Conservation (phyloP, 139 green algal species). For the Chara braunii region DNA sequence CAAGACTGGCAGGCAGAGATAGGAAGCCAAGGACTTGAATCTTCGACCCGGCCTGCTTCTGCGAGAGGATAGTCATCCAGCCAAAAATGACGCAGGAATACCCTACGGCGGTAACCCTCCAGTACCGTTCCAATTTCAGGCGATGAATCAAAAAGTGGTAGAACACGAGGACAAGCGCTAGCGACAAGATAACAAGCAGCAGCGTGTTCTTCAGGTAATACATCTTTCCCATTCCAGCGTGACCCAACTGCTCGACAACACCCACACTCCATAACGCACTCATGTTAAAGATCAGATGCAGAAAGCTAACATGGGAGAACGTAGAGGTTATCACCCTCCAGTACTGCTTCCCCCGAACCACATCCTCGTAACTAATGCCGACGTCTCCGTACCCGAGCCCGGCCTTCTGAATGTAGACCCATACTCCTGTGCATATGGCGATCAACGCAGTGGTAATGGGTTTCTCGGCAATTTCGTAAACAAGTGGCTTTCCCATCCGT, state of each 20-base stretch:
- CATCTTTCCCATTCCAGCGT: slow-evolving; percentile 7
- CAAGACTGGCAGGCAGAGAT: slow-evolving; percentile 41
- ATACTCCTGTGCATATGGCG: slow-evolving; percentile 34
- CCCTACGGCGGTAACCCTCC: slow-evolving; percentile 47
- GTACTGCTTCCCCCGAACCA: slow-evolving; percentile 47
- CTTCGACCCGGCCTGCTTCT: slow-evolving; percentile 11
- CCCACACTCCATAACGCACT: slow-evolving; percentile 54
- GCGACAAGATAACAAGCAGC: slow-evolving; percentile 46
- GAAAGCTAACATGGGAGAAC: slow-evolving; percentile 51
- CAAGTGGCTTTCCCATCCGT: slow-evolving; percentile 31
- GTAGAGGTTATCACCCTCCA: slow-evolving; percentile 49
- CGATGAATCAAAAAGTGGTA: slow-evolving; percentile 45
- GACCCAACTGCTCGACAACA: slow-evolving; percentile 23
- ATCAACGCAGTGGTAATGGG: slow-evolving; percentile 37
- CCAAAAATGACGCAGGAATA: slow-evolving; percentile 67
- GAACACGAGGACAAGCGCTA: slow-evolving; percentile 43
- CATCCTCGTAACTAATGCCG: slow-evolving; percentile 52
- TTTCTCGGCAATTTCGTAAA: slow-evolving; percentile 30
- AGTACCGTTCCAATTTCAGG: slow-evolving; percentile 38
- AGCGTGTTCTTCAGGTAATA: slow-evolving; percentile 52
- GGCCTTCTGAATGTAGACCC: slow-evolving; percentile 36
- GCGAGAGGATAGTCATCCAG: slow-evolving; percentile 54
- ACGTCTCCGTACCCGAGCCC: slow-evolving; percentile 49
- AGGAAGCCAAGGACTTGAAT: slow-evolving; percentile 50
- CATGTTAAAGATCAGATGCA: slow-evolving; percentile 66